Base-by-base conservation (phyloP, 305 asterid genomes). In the Fraxinus angustifolia region DNA sequence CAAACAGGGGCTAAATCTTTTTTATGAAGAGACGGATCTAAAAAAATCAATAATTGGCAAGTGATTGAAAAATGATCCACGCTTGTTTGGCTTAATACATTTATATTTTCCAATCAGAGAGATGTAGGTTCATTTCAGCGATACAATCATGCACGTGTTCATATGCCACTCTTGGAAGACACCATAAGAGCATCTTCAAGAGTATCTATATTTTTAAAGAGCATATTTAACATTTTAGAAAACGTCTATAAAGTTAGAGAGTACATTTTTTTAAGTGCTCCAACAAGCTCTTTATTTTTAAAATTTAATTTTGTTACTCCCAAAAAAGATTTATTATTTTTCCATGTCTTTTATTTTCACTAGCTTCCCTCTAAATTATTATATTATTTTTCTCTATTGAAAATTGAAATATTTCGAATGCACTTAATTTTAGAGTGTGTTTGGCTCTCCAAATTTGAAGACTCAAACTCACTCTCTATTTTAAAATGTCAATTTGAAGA, bases 31-130 rank as follows among this genome's bases (percentile, higher is more conserved):
- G 2, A 50, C 65, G 36, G 67, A 50, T 23, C 76, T 67, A 50
- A 40, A 60, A 80, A 4, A 62, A 33, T 23, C 79, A 34, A 73
- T 67, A 33, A 73, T 17, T 76, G 31, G 75, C 75, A 71, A 71
- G 75, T 33, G 45, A 14, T 12, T 12, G 17, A 10, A 80, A 72
- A 34, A 58, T 45, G 31, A 10, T 68, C 38, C 73, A 35, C 8
- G 14, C 48, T 36, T 53, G 65, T 8, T 28, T 60, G 30, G 62
- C 65, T 56, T 40, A 28, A 23, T 75, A 72, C 17, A 38, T 72
- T 68, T 50, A 60, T 31, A 7, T 77, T 80, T 77, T 83, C 60
- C 72, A 19, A 74, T 34, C 30, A 36, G 42, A 80, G 68, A 82
- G 42, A 21, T 53, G 58, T 26, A 38, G 77, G 77, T 70, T 70